Evolutionary conservation across 2,329 filamentous ascomycete genomes (phyloP), one percentile per base, ranked within the genome.

Genomic region (Aplosporella prunicola): DNA sequence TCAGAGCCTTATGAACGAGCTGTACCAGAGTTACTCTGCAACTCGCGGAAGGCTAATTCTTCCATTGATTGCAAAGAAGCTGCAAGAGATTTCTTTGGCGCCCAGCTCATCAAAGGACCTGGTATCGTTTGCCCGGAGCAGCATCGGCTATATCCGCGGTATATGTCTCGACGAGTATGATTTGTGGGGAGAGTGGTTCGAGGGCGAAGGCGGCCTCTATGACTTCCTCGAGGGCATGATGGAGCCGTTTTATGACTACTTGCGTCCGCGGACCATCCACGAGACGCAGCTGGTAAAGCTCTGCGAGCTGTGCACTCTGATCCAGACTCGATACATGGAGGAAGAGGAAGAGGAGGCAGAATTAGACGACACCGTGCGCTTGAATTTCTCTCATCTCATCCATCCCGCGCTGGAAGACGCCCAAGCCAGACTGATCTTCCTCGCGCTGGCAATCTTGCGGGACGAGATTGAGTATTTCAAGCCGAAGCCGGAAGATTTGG

Each of bases 131-230:
- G 74, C 78, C 11, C 68, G 76, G 34, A 70, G 70, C 31, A 75
- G 74, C 45, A 78, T 81, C 41, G 73, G 74, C 51, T 81, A 79
- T 47, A 69, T 79, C 38, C 72, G 76, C 35, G 74, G 74, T 4
- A 70, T 81, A 11, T 81, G 77, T 45, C 60, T 78, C 37, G 78
- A 82, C 45, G 78, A 82, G 51, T 78, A 76, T 51, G 76, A 79
- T 36, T 58, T 82, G 6, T 82, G 76, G 76, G 66, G 66, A 4
- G 73, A 79, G 51, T 79, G 75, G 76, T 78, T 80, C 43, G 71
- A 76, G 43, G 74, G 71, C 3, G 72, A 79, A 41, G 71, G 67
- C 17, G 74, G 71, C 2, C 53, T 80, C 5, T 78, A 81, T 48
- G 74, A 80, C 42, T 82, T 79, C 45, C 61, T 82, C 1, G 78